These are phyloP conservation scores for Tulasnella sp. DNA, from an alignment of 768 basidiomycete genomes.

Conservation along the genomic window DNA sequence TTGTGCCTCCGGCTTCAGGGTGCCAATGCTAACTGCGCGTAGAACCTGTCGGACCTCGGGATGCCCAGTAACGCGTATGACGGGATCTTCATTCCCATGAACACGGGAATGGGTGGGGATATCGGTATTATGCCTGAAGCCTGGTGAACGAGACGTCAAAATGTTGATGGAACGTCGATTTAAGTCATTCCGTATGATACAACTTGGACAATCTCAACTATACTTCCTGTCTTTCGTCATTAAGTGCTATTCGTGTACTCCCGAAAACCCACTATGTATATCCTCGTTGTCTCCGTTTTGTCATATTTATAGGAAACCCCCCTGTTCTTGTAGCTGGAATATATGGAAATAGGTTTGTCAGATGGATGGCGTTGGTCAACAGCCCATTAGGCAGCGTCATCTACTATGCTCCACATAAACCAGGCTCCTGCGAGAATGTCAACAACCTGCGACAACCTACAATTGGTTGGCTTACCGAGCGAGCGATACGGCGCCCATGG, in stretches of 20 bases:
- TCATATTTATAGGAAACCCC: no score
- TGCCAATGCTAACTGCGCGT: constrained; percentile 16
- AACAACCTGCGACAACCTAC: not conserved
- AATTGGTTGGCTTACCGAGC: constrained; percentile 39
- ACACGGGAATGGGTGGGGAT: constrained; percentile 60
- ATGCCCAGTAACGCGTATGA: constrained; percentile 87
- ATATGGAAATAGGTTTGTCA: no score
- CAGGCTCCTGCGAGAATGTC: constrained; percentile 43
- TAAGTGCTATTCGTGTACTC: no score
- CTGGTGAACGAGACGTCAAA: constrained; percentile 50
- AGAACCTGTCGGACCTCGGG: constrained; percentile 83
- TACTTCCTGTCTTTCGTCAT: no score
- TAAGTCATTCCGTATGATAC: no score
- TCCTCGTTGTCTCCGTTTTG: no score
- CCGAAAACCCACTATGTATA: no score
- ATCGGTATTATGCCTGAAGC: constrained; percentile 70
- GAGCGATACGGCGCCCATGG: constrained; percentile 74
- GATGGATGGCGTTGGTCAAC: no score
- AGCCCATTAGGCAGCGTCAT: constrained; percentile 28
- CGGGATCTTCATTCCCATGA: constrained; percentile 60
- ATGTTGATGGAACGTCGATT: no score
- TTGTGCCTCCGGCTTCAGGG: not conserved
- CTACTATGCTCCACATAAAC: constrained; percentile 78
- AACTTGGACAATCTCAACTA: no score
- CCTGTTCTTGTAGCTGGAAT: no score